Evolutionary conservation across 352 stramenopile species (phyloP).

Genomic region (Pythium brassicae): DNA sequence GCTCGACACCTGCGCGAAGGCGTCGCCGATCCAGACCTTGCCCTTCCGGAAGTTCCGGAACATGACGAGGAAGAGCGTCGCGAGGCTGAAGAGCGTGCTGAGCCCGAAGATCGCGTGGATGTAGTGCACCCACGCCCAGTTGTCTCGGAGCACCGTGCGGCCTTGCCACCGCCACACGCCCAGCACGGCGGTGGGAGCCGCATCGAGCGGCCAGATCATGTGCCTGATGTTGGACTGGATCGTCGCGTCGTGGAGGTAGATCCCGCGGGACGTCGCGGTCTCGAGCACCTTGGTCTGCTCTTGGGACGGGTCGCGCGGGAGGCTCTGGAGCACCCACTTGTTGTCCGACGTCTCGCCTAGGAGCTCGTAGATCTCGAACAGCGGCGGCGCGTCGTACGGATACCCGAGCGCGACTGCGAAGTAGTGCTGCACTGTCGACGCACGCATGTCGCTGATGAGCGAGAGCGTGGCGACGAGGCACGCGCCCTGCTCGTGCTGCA

Average conservation of each 20-base stretch:
- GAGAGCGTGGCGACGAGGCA: conserved; percentile 4
- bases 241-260: conserved; percentile 21
- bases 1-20: conserved; percentile 31
- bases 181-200: conserved; percentile 14
- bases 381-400: conserved; percentile 11
- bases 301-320: background rate
- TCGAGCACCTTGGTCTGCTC: conserved; percentile 12
- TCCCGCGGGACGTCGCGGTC: conserved; percentile 27
- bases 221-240: conserved; percentile 36
- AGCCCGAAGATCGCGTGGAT: conserved; percentile 28
- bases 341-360: background rate
- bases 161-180: conserved; percentile 3
- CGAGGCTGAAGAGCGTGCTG: conserved; percentile 20
- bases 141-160: conserved; percentile 6
- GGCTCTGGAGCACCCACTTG: conserved; percentile 3
- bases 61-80: conserved; percentile 24
- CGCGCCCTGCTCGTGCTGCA: background rate
- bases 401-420: conserved; percentile 19
- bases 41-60: conserved; percentile 23
- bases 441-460: conserved; percentile 7
- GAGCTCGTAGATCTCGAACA: background rate
- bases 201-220: conserved; percentile 16
- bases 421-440: conserved; percentile 1
- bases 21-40: conserved; percentile 36
- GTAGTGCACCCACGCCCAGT: conserved; percentile 21